Evolutionary conservation across 2,329 filamentous ascomycete species (phyloP), one percentile per base, ranked within the genome.

Genomic region (Sclerotinia glacialis): DNA sequence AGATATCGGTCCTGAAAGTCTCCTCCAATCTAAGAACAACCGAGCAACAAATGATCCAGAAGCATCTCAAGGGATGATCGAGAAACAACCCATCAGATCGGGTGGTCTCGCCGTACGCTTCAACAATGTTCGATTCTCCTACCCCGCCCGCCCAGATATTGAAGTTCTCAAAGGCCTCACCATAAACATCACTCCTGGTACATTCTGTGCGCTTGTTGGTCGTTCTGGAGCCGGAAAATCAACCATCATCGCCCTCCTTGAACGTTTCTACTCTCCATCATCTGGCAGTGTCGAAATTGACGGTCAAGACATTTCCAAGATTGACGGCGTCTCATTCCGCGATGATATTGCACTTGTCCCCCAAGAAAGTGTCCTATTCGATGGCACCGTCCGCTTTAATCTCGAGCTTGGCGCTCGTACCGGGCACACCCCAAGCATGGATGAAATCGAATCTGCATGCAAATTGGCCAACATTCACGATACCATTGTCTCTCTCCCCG

Each of bases 191-290:
- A 77, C 81, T 34, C 80, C 85, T 0, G 85, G 86, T 1, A 82
- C 86, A 64, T 89, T 89, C 73, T 83, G 82, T 68, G 88, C 86
- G 1, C 79, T 90, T 21, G 86, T 89, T 3, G 87, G 88, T 0
- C 85, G 86, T 4, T 88, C 85, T 0, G 88, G 88, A 2, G 85
- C 86, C 1, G 88, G 87, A 0, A 90, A 90, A 73, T 88, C 85
- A 1, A 89, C 87, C 28, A 85, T 87, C 60, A 81, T 90, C 72
- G 81, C 84, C 2, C 77, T 85, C 5, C 76, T 85, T 0, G 81
- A 84, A 70, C 76, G 82, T 16, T 80, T 85, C 71, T 84, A 85
- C 74, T 85, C 91, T 47, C 63, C 11, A 67, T 72, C n/a, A 70
- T 80, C 85, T 37, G 77, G 78, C 18, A 77, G 76, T 21, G 74